Percentiles rank a stretch among this genome's conserved stretches.
These are phyloP conservation scores for Cyclotella sp. DNA, from an alignment of 108 stramenopile genomes.

Conservation along the genomic window DNA sequence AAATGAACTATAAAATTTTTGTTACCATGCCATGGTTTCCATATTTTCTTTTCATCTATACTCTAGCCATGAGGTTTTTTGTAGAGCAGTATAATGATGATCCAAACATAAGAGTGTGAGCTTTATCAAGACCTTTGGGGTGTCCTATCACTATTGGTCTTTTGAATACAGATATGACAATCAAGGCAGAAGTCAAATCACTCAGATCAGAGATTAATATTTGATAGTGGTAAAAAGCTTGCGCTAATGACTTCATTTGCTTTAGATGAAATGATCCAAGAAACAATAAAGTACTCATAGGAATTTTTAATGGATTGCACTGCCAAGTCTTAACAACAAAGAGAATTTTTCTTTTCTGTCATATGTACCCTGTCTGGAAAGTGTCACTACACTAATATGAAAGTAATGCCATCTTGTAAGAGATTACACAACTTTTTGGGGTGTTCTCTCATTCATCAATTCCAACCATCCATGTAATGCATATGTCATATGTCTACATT, in stretches of 20 bases:
- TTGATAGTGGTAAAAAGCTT: neutral
- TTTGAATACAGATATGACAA: too few species aligned
- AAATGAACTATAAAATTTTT: neutral
- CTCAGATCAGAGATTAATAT: neutral
- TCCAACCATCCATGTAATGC: neutral
- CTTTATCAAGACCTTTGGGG: neutral
- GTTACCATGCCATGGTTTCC: neutral
- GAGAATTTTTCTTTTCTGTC: constrained; percentile 8
- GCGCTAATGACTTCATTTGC: constrained; percentile 1
- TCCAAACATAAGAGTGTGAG: neutral
- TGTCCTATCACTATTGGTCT: too few species aligned
- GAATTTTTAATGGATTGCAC: constrained; percentile 5
- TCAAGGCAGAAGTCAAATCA: too few species aligned
- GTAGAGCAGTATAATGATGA: constrained; percentile 10
- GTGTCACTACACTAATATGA: neutral
- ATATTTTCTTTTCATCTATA: neutral
- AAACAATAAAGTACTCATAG: constrained; percentile 2
- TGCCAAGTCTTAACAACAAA: neutral
- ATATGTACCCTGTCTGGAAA: neutral
- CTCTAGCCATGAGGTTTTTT: neutral
- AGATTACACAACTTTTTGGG: neutral
- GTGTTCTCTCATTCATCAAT: neutral
- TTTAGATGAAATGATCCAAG: constrained; percentile 9
- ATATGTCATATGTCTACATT: constrained; percentile 6
- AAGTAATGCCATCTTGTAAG: neutral